Evolutionary conservation across 176 grass and related monocot genomes (phyloP), one percentile per base, ranked within the genome.

Genomic region (Aegilops sharonensis): DNA sequence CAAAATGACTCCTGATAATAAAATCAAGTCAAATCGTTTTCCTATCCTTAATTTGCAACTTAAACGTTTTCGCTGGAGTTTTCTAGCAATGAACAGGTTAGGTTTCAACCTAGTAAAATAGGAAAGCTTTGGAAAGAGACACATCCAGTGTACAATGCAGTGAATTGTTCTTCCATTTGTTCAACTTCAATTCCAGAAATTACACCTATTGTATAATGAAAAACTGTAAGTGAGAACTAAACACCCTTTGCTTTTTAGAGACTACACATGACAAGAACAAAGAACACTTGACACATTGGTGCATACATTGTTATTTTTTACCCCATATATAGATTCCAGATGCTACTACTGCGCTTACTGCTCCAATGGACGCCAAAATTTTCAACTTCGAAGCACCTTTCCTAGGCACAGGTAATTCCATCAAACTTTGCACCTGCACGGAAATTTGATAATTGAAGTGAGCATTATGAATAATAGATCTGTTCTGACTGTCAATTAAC

Each of bases 271-370:
- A 15, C 39, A 5, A 74, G 68, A 20, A 52, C 14, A 54, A 54
- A 30, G 15, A 76, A 59, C 36, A 83, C 9, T 37, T 37, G 18
- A 21, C 6, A 23, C n/a, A 59, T 39, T 5, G 9, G 6, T 24
- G 25, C 15, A n/a, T 8, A 9, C 60, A 13, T 40, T 65, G 74
- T 79, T 82, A 98, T 89, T 93, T 98, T 91, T 83, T 98, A 79
- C 78, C 73, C 86, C 90, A 92, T 75, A 98, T 72, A 59, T 95
- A 95, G 77, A 95, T 62, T 23, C 88, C 91, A 2, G 93, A 91
- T 78, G 88, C 90, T 76, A 97, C 47, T 80, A 78, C 61, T 48
- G 89, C 47, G 39, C 86, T 80, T 40, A 94, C 11, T 67, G 82
- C 93, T 78, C 88, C 91, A 67, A 91, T 29, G 9, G 96, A 92